Evolutionary conservation across 2,329 filamentous ascomycete genomes (phyloP), one percentile per base, ranked within the genome.

Genomic region (Xylaria polymorpha): DNA sequence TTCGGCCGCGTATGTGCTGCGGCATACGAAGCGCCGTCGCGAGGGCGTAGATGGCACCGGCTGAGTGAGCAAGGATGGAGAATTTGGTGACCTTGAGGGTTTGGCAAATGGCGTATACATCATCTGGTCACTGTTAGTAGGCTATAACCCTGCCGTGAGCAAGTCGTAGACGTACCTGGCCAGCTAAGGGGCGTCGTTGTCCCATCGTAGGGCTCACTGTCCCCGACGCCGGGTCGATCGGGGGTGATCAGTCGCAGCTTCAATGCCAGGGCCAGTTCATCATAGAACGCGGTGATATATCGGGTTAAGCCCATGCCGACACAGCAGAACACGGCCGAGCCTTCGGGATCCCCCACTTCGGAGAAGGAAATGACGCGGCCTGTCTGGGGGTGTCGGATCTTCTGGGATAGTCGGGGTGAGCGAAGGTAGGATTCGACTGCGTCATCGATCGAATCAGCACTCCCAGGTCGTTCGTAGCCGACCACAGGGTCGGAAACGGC

Each of bases 281-380:
- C 96, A 78, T 98, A 99, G 79, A 99, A 99, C 0, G 94, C 94
- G 69, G 94, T 98, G 68, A 99, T 92, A 78, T 96, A 99, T 80
- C 96, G 89, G 12, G 96, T 99, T 75, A 99, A 81, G 0, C 96
- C 96, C 96, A 99, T 99, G 22, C 96, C 96, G 2, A 99, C 94
- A 76, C 96, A 99, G 78, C 96, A 97, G 74, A 99, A 94, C 1
- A 99, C 93, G 2, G 94, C 95, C 73, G 92, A 95, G 1, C 96
- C 96, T 51, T 95, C 89, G 0, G 94, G 90, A 79, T 98, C 94
- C 15, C 96, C 96, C 2, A 99, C 96, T 79, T 99, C 96, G 0
- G 95, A 98, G 77, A 98, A 99, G 0, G 94, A 97, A 73, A 99
- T 98, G 3, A 92, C 86, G 18, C 96, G 90, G 1, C 94, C 94